phyloP scores from a whole-genome alignment of 2,329 filamentous ascomycete species.

The Chrysosporium keratinophilum region DNA sequence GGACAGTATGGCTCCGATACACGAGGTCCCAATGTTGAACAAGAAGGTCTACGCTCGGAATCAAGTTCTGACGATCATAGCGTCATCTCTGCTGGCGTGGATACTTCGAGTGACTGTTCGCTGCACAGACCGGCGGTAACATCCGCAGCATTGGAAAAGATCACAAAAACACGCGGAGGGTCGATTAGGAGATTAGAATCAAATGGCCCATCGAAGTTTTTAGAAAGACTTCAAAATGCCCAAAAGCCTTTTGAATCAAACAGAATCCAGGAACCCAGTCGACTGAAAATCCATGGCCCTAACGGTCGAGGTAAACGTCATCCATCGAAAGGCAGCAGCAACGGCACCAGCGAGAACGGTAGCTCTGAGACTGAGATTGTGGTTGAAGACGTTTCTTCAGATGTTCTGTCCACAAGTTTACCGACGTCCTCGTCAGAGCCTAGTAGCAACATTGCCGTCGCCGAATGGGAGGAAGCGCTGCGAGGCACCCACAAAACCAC shows the following conservation, averaged over 20 bases:
- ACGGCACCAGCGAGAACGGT: background rate
- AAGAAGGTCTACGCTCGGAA: background rate
- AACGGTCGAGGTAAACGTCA: background rate
- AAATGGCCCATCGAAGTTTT: background rate
- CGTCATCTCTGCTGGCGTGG: no score
- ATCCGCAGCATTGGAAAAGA: background rate
- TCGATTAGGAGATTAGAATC: background rate
- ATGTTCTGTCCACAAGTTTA: background rate
- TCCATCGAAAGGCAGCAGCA: background rate
- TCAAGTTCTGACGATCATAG: background rate
- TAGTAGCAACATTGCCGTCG: background rate
- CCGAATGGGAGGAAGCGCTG: constrained; percentile 1
- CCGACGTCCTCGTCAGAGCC: background rate
- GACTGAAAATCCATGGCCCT: background rate
- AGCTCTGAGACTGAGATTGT: background rate
- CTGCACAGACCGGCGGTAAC: no score
- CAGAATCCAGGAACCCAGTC: background rate
- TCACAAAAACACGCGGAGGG: background rate
- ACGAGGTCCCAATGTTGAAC: no score
- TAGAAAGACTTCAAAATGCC: background rate
- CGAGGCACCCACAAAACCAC: constrained; percentile 13
- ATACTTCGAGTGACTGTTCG: no score
- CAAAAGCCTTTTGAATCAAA: background rate
- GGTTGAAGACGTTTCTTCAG: background rate
- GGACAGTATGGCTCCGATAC: no score